phyloP scores from a whole-genome alignment of 2,329 filamentous ascomycete species.

The Lecanicillium sp. region DNA sequence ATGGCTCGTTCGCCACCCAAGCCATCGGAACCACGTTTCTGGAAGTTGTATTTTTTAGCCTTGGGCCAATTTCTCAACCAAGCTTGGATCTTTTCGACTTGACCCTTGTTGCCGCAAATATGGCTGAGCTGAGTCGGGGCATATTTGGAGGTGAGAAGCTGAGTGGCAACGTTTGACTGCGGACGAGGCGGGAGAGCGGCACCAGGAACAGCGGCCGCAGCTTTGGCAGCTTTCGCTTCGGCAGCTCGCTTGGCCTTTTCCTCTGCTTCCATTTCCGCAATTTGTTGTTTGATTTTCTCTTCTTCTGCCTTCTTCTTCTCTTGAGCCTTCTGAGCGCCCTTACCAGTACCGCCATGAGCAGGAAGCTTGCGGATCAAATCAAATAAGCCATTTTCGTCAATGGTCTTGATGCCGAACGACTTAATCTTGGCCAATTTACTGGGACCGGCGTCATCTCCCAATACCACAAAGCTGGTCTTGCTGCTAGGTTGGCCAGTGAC shows the following conservation, averaged over 20 bases:
- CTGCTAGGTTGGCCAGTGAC: slow-evolving; percentile 78
- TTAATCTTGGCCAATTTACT: slow-evolving; percentile 86
- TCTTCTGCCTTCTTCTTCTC: slow-evolving; percentile 83
- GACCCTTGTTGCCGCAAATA: slow-evolving; percentile 90
- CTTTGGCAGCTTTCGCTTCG: slow-evolving; percentile 46
- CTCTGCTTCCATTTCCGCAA: slow-evolving; percentile 78
- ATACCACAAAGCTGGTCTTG: slow-evolving; percentile 89
- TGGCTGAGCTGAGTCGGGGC: slow-evolving; percentile 78
- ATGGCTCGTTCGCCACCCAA: slow-evolving; percentile 80
- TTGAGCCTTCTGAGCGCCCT: slow-evolving; percentile 77
- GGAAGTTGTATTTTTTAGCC: slow-evolving; percentile 73
- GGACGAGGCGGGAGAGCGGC: slow-evolving; percentile 18
- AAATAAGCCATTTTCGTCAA: slow-evolving; percentile 89
- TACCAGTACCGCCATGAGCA: slow-evolving; percentile 78
- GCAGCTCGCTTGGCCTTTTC: slow-evolving; percentile 56
- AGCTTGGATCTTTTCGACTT: slow-evolving; percentile 80
- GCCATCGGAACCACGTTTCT: slow-evolving; percentile 76
- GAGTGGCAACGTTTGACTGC: slow-evolving; percentile 46
- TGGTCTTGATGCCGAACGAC: slow-evolving; percentile 76
- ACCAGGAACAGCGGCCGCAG: slow-evolving; percentile 27
- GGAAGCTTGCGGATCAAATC: slow-evolving; percentile 76
- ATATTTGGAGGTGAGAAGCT: slow-evolving; percentile 93
- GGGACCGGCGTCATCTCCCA: slow-evolving; percentile 86
- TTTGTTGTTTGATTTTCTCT: slow-evolving; percentile 72
- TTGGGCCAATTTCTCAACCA: slow-evolving; percentile 84